These are phyloP conservation scores for Gaultheria prostrata DNA, from an alignment of 148 eudicot species.

Conservation along the genomic window DNA sequence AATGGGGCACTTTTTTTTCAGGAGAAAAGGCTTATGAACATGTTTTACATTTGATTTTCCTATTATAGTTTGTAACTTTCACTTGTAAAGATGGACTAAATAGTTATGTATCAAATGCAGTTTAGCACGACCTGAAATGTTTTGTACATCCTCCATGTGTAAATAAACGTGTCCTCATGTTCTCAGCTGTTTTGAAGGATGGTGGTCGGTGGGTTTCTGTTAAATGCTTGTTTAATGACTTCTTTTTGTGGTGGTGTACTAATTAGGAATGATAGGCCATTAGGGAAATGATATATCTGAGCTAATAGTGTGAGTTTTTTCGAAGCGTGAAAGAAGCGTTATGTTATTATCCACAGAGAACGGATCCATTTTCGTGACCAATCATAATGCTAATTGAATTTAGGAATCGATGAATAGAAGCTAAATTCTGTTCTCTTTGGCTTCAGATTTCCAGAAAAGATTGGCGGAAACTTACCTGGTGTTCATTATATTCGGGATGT, in stretches of 20 bases:
- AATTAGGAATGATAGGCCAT: background rate
- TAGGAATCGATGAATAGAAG: background rate
- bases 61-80: background rate
- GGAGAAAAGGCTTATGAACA: background rate
- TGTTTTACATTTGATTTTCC: background rate
- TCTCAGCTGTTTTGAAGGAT: background rate
- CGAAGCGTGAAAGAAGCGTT: background rate
- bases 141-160: background rate
- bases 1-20: background rate
- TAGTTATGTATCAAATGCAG: background rate
- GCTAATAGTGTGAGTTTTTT: background rate
- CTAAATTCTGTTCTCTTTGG: slow-evolving; percentile 3
- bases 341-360: background rate
- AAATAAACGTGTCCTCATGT: background rate
- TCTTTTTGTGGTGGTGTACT: background rate
- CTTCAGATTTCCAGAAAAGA: slow-evolving; percentile 84
- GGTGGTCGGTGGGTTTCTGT: background rate
- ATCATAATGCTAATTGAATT: background rate
- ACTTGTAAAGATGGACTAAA: background rate
- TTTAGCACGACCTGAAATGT: background rate
- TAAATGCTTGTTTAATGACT: background rate
- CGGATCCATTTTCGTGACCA: background rate
- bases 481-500: slow-evolving; percentile 96
- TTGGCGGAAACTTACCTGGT: slow-evolving; percentile 90
- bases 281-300: background rate